Evolutionary conservation across 1,284 basidiomycete genomes (phyloP).

Genomic region (Bjerkandera adusta): DNA sequence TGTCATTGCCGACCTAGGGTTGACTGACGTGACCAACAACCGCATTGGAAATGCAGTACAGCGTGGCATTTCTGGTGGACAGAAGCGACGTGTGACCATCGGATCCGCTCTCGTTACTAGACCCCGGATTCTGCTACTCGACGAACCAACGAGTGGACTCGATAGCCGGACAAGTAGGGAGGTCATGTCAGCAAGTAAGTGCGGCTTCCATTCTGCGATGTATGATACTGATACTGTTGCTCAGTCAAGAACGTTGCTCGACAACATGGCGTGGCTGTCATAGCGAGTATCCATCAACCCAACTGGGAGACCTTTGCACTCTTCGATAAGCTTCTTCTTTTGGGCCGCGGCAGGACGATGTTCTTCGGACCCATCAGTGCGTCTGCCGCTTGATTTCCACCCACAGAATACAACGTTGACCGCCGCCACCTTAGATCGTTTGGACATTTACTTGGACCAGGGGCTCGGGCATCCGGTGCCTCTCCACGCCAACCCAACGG

Average conservation of each 20-base stretch:
- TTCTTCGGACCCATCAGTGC: slow-evolving; percentile 40
- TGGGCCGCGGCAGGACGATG: slow-evolving; percentile 50
- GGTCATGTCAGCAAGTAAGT: slow-evolving; percentile 42
- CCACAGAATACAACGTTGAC: background rate
- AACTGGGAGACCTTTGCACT: slow-evolving; percentile 53
- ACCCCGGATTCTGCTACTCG: slow-evolving; percentile 59
- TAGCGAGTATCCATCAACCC: slow-evolving; percentile 67
- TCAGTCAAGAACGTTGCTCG: slow-evolving; percentile 25
- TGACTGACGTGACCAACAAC: slow-evolving; percentile 54
- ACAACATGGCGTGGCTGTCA: slow-evolving; percentile 47
- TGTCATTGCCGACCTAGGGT: slow-evolving; percentile 54
- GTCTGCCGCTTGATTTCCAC: slow-evolving; percentile 6
- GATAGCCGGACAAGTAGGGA: slow-evolving; percentile 61
- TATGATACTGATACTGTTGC: background rate
- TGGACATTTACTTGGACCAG: slow-evolving; percentile 42
- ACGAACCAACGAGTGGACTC: slow-evolving; percentile 63
- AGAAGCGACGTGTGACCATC: slow-evolving; percentile 64
- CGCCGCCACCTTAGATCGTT: slow-evolving; percentile 14
- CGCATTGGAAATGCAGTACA: slow-evolving; percentile 56
- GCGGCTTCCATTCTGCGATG: slow-evolving; percentile 24
- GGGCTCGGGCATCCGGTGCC: slow-evolving; percentile 36
- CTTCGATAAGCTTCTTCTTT: slow-evolving; percentile 56
- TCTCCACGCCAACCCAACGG: slow-evolving; percentile 44
- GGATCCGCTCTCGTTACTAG: slow-evolving; percentile 63
- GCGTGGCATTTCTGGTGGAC: slow-evolving; percentile 64